Percentiles rank a stretch among this genome's conserved stretches.
Evolutionary conservation across 1,139 yeast species (phyloP).

Genomic region (Pneumocystis murina): DNA sequence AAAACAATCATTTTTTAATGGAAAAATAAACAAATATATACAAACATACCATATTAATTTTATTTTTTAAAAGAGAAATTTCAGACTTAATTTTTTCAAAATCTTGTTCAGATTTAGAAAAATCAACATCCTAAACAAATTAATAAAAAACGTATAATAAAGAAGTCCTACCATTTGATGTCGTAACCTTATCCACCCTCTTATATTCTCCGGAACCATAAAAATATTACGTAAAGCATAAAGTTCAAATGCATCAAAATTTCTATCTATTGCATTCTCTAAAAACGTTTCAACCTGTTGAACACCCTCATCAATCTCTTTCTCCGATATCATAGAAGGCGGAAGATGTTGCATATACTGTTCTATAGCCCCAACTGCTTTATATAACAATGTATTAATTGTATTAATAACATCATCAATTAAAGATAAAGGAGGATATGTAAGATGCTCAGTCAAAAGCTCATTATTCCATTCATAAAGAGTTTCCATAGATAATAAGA

Average conservation of each 20-base stretch:
- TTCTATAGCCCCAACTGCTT: slow-evolving; percentile 71
- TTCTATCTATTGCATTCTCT: slow-evolving; percentile 65
- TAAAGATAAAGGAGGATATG: slow-evolving; percentile 71
- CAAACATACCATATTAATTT: neutral
- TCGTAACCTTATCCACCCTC: slow-evolving; percentile 53
- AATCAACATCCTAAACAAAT: slow-evolving; percentile 1
- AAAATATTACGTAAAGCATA: slow-evolving; percentile 67
- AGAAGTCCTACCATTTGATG: slow-evolving; percentile 40
- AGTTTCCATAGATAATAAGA: neutral
- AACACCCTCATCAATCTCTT: slow-evolving; percentile 63
- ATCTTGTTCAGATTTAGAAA: slow-evolving; percentile 8
- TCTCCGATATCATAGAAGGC: slow-evolving; percentile 15
- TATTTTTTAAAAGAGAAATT: slow-evolving; percentile 4
- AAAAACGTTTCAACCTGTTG: slow-evolving; percentile 65
- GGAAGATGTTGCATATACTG: slow-evolving; percentile 32
- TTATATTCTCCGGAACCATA: slow-evolving; percentile 52
- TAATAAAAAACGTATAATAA: slow-evolving; percentile 2
- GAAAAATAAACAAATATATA: neutral
- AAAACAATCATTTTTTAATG: neutral
- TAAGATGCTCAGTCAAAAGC: slow-evolving; percentile 70
- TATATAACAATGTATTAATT: slow-evolving; percentile 70
- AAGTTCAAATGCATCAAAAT: slow-evolving; percentile 76
- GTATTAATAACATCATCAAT: slow-evolving; percentile 83
- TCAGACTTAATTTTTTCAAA: slow-evolving; percentile 1
- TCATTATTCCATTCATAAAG: neutral